Base-by-base conservation (phyloP, 176 grass and related monocot genomes). In the Musa schizocarpa region DNA sequence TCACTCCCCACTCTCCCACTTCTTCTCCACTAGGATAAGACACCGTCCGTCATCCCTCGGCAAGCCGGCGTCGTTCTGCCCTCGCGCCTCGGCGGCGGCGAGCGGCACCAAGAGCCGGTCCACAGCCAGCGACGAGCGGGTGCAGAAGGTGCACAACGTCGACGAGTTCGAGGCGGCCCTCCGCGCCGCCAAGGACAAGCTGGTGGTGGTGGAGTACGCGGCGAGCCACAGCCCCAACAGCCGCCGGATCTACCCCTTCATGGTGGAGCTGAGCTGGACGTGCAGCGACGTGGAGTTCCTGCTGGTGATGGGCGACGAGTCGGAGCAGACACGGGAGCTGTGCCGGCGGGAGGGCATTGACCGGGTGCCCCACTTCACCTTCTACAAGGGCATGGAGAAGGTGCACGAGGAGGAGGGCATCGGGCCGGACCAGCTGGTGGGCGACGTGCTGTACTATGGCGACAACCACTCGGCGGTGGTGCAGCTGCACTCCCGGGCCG, bases 181-280 rank as follows among this genome's bases (percentile, higher is more conserved):
- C 2, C 74, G 76, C 68, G 51, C 80, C 5, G 90, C 90, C 0
- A 86, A 91, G 85, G 82, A 98, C 88, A 78, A 82, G 25, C 90
- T 98, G 71, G 88, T 98, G 68, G 95, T 98, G 68, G 95, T 98
- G 43, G 95, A 98, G 83, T 98, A 93, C 81, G 89, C 88, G 23
- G 88, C 88, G 70, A 98, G 87, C 78, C 53, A 91, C 82, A 91
- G 85, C 80, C 81, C 61, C 65, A 85, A 81, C 84, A 93, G 86
- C 75, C 76, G 75, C 57, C 79, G 55, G 48, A 93, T 98, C 80
- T 93, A 98, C 84, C 95, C 95, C 24, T 77, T 62, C 54, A 90
- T 93, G 82, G 94, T 92, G 83, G 80, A 86, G 56, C 86, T 98
- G 34, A 98, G 90, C 94, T 86, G 90, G 34, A 80, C 88, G 2